A percentile compares a stretch with the other conserved stretches of the same genome.
Conservation (phyloP, 2,329 filamentous ascomycete species). For the Didymosphaeria variabile region DNA sequence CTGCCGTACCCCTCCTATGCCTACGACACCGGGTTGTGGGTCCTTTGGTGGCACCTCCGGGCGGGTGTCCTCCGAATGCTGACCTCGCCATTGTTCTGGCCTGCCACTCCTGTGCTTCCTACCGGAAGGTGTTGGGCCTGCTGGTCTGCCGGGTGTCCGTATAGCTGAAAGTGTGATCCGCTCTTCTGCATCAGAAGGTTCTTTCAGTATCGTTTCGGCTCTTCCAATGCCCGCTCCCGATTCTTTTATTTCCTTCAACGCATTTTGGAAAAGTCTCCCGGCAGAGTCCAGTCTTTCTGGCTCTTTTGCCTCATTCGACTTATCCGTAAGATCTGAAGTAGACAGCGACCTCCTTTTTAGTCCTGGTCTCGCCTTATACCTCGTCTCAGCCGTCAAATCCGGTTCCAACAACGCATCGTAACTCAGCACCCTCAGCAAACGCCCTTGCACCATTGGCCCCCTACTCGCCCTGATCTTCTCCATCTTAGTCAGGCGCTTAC, state of each 20-base stretch:
- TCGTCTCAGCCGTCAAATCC: background rate
- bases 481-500: background rate
- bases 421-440: conserved; percentile 9
- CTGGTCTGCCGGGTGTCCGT: background rate
- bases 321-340: background rate
- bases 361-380: background rate
- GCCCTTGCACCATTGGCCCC: conserved; percentile 7
- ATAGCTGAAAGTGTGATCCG: too few species aligned
- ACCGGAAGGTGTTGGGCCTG: background rate
- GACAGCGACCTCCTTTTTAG: background rate
- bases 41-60: background rate
- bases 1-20: background rate
- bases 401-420: conserved; percentile 4
- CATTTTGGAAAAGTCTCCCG: background rate
- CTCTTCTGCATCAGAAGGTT: background rate
- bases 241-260: background rate
- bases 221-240: background rate
- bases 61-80: background rate
- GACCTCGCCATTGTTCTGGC: background rate
- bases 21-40: too few species aligned
- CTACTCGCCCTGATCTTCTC: background rate
- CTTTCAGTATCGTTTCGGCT: background rate
- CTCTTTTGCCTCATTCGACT: background rate
- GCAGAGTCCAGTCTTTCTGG: background rate
- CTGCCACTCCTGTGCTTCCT: too few species aligned